Percentiles rank a stretch among this genome's conserved stretches.
Conservation (phyloP, 352 stramenopile species). For the Phytopythium mirpurense region DNA sequence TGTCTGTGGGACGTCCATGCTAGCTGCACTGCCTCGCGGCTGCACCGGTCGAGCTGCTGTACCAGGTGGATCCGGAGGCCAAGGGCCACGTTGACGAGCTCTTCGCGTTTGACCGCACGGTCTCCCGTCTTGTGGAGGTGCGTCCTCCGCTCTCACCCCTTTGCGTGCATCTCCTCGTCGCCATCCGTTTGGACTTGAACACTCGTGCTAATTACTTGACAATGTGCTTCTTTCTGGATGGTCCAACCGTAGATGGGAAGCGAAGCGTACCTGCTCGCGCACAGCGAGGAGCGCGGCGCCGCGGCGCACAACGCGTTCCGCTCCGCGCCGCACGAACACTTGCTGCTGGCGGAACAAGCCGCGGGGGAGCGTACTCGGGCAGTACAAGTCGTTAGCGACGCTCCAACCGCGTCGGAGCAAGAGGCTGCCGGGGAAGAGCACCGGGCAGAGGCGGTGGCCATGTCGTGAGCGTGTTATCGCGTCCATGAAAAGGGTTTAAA, state of each 20-base stretch:
- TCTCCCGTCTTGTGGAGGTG: slow-evolving; percentile 86
- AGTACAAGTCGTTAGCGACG: neutral
- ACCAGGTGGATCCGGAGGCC: slow-evolving; percentile 43
- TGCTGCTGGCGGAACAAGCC: neutral
- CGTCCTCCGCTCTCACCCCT: neutral
- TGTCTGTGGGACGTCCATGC: too few species aligned
- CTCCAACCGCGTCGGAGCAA: neutral
- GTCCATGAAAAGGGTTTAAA: neutral
- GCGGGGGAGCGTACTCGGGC: neutral
- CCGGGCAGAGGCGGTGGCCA: slow-evolving; percentile 4
- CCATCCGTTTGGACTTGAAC: too few species aligned
- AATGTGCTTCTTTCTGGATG: neutral
- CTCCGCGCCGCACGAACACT: slow-evolving; percentile 2
- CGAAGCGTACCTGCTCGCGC: slow-evolving; percentile 59
- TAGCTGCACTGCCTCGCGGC: slow-evolving; percentile 75
- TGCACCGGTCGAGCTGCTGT: slow-evolving; percentile 51
- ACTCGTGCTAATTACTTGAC: neutral
- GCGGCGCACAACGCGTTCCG: neutral
- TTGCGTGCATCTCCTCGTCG: too few species aligned
- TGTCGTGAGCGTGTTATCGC: neutral
- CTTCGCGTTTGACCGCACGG: slow-evolving; percentile 82
- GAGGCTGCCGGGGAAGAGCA: neutral
- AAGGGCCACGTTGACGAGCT: slow-evolving; percentile 75
- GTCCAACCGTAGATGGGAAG: slow-evolving; percentile 57
- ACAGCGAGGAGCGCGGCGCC: slow-evolving; percentile 29